Evolutionary conservation across 768 basidiomycete genomes (phyloP).

Genomic region (Termitomyces sp.): DNA sequence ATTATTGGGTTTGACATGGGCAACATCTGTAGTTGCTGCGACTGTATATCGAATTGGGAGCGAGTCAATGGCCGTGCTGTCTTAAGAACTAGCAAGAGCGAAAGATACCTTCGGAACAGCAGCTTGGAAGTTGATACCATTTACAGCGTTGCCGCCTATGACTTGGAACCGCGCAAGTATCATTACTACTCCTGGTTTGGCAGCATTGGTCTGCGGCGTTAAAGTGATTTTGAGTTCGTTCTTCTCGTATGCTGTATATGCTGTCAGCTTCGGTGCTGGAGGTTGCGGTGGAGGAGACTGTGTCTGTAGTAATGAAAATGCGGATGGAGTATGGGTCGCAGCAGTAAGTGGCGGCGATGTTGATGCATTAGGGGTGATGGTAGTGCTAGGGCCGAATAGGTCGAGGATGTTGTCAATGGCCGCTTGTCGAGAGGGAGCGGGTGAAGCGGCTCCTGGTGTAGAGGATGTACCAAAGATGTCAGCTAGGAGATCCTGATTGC

Average conservation of each 20-base stretch:
- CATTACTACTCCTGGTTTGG: slow-evolving; percentile 85
- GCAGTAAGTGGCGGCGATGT: slow-evolving; percentile 8
- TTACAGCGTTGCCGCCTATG: slow-evolving; percentile 43
- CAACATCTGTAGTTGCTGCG: slow-evolving; percentile 96
- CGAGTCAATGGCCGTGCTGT: not conserved
- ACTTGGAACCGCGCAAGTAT: slow-evolving; percentile 86
- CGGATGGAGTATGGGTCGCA: slow-evolving; percentile 18
- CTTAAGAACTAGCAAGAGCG: not conserved
- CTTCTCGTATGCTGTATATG: slow-evolving; percentile 90
- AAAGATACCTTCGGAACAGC: slow-evolving; percentile 84
- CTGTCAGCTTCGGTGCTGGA: slow-evolving; percentile 44
- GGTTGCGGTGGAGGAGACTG: slow-evolving; percentile 30
- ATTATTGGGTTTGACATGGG: slow-evolving; percentile 90
- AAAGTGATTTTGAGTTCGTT: slow-evolving; percentile 85
- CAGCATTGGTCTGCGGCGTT: slow-evolving; percentile 76
- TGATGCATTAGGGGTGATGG: slow-evolving; percentile 17
- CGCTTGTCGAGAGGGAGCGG: slow-evolving; percentile 44
- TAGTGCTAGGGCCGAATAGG: slow-evolving; percentile 57
- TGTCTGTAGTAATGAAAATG: slow-evolving; percentile 31
- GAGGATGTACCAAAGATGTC: slow-evolving; percentile 80
- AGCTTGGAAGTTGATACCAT: slow-evolving; percentile 87
- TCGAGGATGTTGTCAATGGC: slow-evolving; percentile 89
- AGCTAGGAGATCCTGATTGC: slow-evolving; percentile 82
- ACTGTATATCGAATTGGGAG: slow-evolving; percentile 36
- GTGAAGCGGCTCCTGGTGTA: slow-evolving; percentile 28